Base-by-base conservation (phyloP, 139 green algal genomes). In the Chlamydomonas sp. region DNA sequence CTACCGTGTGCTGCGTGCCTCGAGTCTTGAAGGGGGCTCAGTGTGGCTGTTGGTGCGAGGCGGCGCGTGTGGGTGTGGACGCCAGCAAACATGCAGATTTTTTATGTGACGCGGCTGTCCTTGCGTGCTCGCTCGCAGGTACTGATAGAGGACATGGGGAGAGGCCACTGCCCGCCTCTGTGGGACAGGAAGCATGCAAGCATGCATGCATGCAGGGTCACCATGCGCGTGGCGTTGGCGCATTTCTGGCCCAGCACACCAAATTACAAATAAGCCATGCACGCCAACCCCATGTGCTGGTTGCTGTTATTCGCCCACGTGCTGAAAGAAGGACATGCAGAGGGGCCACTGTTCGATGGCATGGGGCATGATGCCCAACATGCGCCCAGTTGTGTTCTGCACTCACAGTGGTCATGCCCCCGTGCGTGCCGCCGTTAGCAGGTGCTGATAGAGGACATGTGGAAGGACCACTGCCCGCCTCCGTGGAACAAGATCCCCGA, bases 111-210 rank as follows among this genome's bases (percentile, higher is more conserved):
- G n/a, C n/a, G n/a, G n/a, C n/a, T n/a, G n/a, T n/a, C n/a, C n/a
- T n/a, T n/a, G n/a, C n/a, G n/a, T n/a, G n/a, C n/a, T n/a, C n/a
- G n/a, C n/a, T n/a, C n/a, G n/a, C n/a, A 96, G 79, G 75, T 98
- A 26, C 63, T 88, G 58, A 87, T 97, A 28, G 86, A 96, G 31
- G 93, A 98, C 76, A 79, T 98, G 67, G 98, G 93, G 93, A 93
- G 80, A 47, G 78, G 96, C 28, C 84, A 98, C 83, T 97, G 91
- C 3, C 85, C 89, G 0, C 84, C 79, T 35, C 94, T 93, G 31
- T 94, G 91, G 73, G 95, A 92, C 75, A 72, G 86, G 28, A 63
- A 97, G 65, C 90, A 91, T 16, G 88, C 96, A 76, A 88, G 73
- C 22, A n/a, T n/a, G n/a, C n/a, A n/a, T n/a, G n/a, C n/a, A n/a